A percentile compares a stretch with the other conserved stretches of the same genome.
phyloP scores from a whole-genome alignment of 2,329 filamentous ascomycete genomes.

The Nannizziopsis arthrosporioides region DNA sequence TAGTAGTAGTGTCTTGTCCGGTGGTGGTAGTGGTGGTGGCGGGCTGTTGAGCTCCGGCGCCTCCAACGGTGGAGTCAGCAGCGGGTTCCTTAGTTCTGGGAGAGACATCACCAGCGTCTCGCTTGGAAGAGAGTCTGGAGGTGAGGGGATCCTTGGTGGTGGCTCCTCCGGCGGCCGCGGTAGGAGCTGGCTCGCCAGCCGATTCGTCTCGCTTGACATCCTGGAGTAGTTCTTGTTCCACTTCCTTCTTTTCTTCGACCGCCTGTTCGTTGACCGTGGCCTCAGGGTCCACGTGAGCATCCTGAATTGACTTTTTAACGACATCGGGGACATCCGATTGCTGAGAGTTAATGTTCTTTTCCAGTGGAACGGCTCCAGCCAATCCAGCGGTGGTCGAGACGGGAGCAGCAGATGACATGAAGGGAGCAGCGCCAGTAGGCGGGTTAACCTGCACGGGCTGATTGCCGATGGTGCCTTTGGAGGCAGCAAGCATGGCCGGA shows the following conservation, averaged over 20 bases:
- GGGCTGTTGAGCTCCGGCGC: conserved; percentile 8
- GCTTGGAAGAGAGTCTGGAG: conserved; percentile 14
- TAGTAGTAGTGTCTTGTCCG: conserved; percentile 13
- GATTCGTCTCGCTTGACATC: conserved; percentile 29
- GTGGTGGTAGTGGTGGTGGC: conserved; percentile 11
- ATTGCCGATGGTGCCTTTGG: conserved; percentile 32
- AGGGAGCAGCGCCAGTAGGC: conserved; percentile 27
- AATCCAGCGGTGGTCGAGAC: conserved; percentile 36
- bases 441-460: conserved; percentile 36
- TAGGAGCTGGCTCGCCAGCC: conserved; percentile 27
- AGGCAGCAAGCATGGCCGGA: conserved; percentile 35
- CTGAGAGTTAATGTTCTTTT: conserved; percentile 28
- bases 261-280: conserved; percentile 56
- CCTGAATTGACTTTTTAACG: conserved; percentile 36
- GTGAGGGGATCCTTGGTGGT: conserved; percentile 28
- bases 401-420: conserved; percentile 42
- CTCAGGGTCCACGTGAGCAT: conserved; percentile 53
- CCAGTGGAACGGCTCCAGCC: conserved; percentile 35
- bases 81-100: conserved; percentile 21
- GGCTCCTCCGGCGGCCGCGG: conserved; percentile 29
- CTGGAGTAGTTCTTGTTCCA: conserved; percentile 62
- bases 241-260: conserved; percentile 61
- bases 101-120: conserved; percentile 13
- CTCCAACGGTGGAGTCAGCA: conserved; percentile 14
- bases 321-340: conserved; percentile 33